Percentiles rank a stretch among this genome's conserved stretches.
phyloP scores from a whole-genome alignment of 1,139 yeast genomes.

The Yamadazyma kanchanaburiensis region DNA sequence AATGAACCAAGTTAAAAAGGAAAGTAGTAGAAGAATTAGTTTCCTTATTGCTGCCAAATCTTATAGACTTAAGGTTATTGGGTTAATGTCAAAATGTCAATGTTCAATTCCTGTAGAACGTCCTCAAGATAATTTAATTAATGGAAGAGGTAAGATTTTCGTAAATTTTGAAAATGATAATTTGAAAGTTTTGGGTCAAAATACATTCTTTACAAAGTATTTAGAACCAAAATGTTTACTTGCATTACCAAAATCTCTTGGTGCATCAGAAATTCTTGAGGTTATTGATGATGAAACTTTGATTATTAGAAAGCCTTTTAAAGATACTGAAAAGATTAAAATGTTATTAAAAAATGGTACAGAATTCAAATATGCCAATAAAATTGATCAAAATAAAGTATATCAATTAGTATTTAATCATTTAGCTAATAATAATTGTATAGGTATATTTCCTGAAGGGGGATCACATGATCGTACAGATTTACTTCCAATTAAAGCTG shows the following conservation, averaged over 20 bases:
- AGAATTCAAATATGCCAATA: constrained; percentile 68
- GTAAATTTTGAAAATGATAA: constrained; percentile 46
- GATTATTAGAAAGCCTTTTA: constrained; percentile 70
- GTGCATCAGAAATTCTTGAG: constrained; percentile 68
- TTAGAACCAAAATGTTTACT: constrained; percentile 67
- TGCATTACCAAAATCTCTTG: constrained; percentile 77
- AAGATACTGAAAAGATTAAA: constrained; percentile 41
- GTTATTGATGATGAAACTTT: constrained; percentile 75
- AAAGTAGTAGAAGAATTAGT: constrained; percentile 71
- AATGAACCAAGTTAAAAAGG: constrained; percentile 75
- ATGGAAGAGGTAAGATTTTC: constrained; percentile 59
- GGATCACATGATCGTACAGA: constrained; percentile 42
- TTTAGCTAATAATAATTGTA: constrained; percentile 71
- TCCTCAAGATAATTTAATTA: constrained; percentile 76
- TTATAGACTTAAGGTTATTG: constrained; percentile 64
- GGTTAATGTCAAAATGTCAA: constrained; percentile 70
- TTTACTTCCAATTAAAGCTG: constrained; percentile 42
- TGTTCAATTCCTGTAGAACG: constrained; percentile 86
- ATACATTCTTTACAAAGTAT: constrained; percentile 65
- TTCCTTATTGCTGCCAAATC: constrained; percentile 79
- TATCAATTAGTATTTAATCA: constrained; percentile 81
- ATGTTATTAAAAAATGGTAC: constrained; percentile 52
- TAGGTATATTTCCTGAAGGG: constrained; percentile 98
- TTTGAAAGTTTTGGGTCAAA: constrained; percentile 55
- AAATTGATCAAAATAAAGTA: constrained; percentile 80